Conservation (phyloP, 2,329 filamentous ascomycete species). For the Colletotrichum cordylinicola region DNA sequence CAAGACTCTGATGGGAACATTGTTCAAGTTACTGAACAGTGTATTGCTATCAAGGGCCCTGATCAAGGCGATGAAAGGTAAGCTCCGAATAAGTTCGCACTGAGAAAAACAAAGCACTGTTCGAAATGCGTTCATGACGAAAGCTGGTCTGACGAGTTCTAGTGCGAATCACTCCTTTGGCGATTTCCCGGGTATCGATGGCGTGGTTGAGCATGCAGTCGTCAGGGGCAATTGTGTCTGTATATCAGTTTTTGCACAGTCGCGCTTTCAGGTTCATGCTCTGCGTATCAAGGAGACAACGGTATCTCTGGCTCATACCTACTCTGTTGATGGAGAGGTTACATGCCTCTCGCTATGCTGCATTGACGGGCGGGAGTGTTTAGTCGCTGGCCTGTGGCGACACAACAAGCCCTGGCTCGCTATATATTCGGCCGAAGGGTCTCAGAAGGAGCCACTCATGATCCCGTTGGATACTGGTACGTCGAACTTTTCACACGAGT, state of each 20-base stretch:
- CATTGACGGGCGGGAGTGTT: conserved; percentile 28
- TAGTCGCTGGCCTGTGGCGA: conserved; percentile 40
- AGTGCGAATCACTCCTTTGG: background rate
- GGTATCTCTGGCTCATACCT: conserved; percentile 32
- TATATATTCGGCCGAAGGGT: conserved; percentile 27
- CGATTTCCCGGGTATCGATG: conserved; percentile 18
- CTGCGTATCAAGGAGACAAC: conserved; percentile 40
- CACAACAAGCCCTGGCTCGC: conserved; percentile 38
- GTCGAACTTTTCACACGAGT: background rate
- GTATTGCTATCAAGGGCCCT: conserved; percentile 42
- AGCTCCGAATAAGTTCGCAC: background rate
- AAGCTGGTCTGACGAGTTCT: background rate
- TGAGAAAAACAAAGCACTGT: background rate
- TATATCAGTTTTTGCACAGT: conserved; percentile 44
- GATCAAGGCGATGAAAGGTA: conserved; percentile 41
- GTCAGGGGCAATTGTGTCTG: conserved; percentile 43
- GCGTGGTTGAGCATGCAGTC: conserved; percentile 47
- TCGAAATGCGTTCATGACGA: background rate
- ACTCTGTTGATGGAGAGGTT: conserved; percentile 50
- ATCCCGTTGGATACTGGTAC: conserved; percentile 29
- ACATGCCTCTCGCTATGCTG: conserved; percentile 50
- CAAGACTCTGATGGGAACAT: conserved; percentile 41
- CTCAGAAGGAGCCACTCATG: background rate
- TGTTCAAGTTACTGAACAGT: conserved; percentile 61
- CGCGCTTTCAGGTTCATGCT: conserved; percentile 43